Evolutionary conservation across 495 filamentous ascomycete species (phyloP).

Genomic region (Margaritispora aquatica): DNA sequence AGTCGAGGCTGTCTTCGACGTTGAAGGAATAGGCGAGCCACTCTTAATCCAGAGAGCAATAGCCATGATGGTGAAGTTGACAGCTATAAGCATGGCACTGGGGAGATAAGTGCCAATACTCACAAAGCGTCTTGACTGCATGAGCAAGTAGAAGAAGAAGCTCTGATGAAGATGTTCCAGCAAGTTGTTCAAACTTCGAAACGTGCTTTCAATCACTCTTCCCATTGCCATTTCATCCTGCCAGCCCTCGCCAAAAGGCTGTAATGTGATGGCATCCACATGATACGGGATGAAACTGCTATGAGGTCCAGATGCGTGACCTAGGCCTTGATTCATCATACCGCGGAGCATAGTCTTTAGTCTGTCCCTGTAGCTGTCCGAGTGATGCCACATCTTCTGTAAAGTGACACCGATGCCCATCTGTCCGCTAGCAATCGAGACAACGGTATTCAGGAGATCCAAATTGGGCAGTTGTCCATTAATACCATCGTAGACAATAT

Average conservation of each 20-base stretch:
- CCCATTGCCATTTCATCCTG: constrained; percentile 97
- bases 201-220: constrained; percentile 79
- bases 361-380: constrained; percentile 74
- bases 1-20: constrained; percentile 19
- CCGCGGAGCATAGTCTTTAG: constrained; percentile 86
- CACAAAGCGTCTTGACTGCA: constrained; percentile 85
- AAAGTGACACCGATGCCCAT: constrained; percentile 80
- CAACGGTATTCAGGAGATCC: constrained; percentile 92
- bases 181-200: constrained; percentile 89
- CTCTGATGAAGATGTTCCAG: constrained; percentile 97
- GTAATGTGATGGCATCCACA: constrained; percentile 91
- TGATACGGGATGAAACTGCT: constrained; percentile 97
- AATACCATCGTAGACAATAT: constrained; percentile 92
- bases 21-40: constrained; percentile 39
- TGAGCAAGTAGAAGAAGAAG: constrained; percentile 97
- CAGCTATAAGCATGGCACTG: constrained; percentile 91
- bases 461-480: constrained; percentile 95
- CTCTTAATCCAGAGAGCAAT: constrained; percentile 89
- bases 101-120: constrained; percentile 97
- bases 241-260: constrained; percentile 84
- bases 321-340: constrained; percentile 87
- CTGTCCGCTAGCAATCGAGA: constrained; percentile 79
- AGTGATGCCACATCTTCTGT: constrained; percentile 82
- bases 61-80: constrained; percentile 91
- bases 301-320: constrained; percentile 85